A percentile compares a stretch with the other conserved stretches of the same genome.
Evolutionary conservation across 2,329 filamentous ascomycete genomes (phyloP).

Genomic region (Verticillium nubilum): DNA sequence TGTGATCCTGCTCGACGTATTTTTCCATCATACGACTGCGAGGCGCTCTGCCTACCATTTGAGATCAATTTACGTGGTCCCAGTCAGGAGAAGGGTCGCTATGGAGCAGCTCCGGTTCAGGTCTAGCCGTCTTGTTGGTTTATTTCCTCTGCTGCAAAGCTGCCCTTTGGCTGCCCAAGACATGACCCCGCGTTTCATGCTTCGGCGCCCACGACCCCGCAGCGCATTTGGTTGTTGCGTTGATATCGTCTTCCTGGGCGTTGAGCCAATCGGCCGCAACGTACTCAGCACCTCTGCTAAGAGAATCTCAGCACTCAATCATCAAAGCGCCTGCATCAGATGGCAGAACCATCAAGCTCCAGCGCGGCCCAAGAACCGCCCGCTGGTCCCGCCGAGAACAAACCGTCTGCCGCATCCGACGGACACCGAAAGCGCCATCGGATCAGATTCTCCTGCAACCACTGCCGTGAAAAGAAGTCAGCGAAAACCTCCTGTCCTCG

Average conservation of each 20-base stretch:
- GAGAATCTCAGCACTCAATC: background rate
- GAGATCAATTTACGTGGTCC: background rate
- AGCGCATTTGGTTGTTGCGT: background rate
- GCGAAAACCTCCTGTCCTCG: background rate
- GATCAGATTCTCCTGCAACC: constrained; percentile 25
- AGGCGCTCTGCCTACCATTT: too few species aligned
- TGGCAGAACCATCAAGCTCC: background rate
- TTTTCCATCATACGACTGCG: too few species aligned
- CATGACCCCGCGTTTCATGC: background rate
- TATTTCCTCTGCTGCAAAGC: background rate
- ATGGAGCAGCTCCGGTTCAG: background rate
- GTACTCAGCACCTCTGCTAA: background rate
- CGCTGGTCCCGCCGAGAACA: background rate
- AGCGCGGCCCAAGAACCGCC: background rate
- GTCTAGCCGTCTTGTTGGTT: background rate
- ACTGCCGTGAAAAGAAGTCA: constrained; percentile 27
- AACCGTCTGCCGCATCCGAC: constrained; percentile 1
- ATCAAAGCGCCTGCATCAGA: background rate
- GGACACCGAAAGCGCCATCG: constrained; percentile 23
- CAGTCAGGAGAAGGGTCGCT: background rate
- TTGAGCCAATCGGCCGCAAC: background rate
- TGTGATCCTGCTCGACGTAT: too few species aligned
- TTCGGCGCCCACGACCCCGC: background rate
- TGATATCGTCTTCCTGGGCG: background rate
- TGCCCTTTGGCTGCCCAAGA: background rate